phyloP scores from a whole-genome alignment of 2,329 filamentous ascomycete genomes.

The Calonectria henricotiae region DNA sequence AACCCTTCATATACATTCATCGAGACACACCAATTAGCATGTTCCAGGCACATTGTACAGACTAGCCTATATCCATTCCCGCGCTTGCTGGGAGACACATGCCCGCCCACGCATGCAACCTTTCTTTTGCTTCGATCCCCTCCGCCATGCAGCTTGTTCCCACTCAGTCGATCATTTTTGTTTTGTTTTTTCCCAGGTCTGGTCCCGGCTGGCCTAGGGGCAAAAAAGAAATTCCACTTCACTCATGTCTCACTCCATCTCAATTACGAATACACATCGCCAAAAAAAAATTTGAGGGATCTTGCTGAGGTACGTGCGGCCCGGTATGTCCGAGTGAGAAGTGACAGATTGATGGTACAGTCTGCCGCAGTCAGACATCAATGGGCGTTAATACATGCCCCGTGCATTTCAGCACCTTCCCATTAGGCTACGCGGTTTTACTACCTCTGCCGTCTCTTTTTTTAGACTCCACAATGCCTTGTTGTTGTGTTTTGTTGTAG shows the following conservation, averaged over 20 bases:
- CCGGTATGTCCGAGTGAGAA: conserved; percentile 29
- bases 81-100: conserved; percentile 2
- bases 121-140: conserved; percentile 41
- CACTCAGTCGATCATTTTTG: conserved; percentile 26
- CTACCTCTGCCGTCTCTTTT: conserved; percentile 23
- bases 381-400: conserved; percentile 13
- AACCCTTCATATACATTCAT: conserved; percentile 31
- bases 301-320: conserved; percentile 18
- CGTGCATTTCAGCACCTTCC: conserved; percentile 25
- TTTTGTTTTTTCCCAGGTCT: conserved; percentile 5
- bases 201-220: conserved; percentile 7
- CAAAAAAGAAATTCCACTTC: conserved; percentile 8
- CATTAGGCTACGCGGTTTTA: conserved; percentile 11
- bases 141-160: conserved; percentile 28
- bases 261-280: conserved; percentile 13
- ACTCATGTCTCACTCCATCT: conserved; percentile 29
- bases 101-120: conserved; percentile 33
- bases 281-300: conserved; percentile 22
- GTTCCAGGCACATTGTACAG: conserved; percentile 1
- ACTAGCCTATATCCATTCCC: background rate
- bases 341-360: conserved; percentile 32
- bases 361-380: conserved; percentile 26
- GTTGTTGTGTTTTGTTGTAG: background rate
- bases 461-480: conserved; percentile 9
- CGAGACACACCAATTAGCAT: conserved; percentile 27